A percentile compares a stretch with the other conserved stretches of the same genome.
phyloP scores from a whole-genome alignment of 2,329 filamentous ascomycete genomes.

The Phialophora chinensis region DNA sequence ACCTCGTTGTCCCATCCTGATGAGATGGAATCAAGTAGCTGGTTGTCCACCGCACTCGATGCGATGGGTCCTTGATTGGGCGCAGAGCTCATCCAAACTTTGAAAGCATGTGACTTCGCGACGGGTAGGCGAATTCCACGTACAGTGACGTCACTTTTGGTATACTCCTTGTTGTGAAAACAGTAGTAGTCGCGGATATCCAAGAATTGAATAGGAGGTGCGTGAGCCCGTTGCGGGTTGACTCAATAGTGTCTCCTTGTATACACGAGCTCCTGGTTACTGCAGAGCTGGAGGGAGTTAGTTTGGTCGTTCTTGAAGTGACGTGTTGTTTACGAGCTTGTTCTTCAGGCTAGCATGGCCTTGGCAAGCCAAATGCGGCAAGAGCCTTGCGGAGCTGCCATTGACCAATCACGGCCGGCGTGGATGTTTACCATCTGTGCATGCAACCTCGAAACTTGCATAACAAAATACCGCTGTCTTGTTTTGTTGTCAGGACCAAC shows the following conservation, averaged over 20 bases:
- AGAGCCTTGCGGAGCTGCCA: constrained; percentile 5
- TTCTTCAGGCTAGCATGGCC: not conserved
- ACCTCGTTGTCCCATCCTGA: not conserved
- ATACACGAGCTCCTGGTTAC: not conserved
- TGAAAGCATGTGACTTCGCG: constrained; percentile 15
- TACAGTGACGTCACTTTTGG: constrained; percentile 33
- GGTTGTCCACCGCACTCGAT: not conserved
- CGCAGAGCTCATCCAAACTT: not conserved
- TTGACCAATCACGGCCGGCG: constrained; percentile 4
- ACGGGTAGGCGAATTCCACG: constrained; percentile 17
- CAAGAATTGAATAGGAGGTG: not conserved
- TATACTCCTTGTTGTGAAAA: not conserved
- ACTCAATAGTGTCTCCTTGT: not conserved
- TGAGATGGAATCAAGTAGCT: not conserved
- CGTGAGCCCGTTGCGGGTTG: not conserved
- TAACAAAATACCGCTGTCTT: constrained; percentile 27
- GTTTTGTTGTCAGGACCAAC: constrained; percentile 31
- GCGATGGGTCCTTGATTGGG: not conserved
- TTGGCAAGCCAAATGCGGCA: constrained; percentile 15
- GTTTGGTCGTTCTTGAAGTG: not conserved
- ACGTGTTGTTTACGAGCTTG: constrained; percentile 14
- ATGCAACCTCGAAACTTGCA: constrained; percentile 12
- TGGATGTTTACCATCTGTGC: constrained; percentile 7
- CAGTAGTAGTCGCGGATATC: not conserved
- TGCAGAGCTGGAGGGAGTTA: not conserved